Percentiles rank a stretch among this genome's conserved stretches.
phyloP scores from a whole-genome alignment of 1,284 basidiomycete species.

The Sporisorium scitamineum region DNA sequence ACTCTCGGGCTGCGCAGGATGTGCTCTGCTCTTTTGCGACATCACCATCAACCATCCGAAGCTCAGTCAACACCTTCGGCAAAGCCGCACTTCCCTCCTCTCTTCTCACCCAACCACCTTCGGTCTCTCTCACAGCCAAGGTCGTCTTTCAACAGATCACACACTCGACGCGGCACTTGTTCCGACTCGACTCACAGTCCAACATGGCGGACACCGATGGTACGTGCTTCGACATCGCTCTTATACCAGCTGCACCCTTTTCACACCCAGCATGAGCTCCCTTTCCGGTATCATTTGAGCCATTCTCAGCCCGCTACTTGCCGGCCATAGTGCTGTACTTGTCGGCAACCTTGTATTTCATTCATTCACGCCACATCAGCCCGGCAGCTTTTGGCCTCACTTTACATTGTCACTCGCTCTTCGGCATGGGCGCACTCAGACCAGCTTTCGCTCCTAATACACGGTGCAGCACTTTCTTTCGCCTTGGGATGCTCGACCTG shows the following conservation, averaged over 20 bases:
- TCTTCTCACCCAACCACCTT: neutral
- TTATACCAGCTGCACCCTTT: slow-evolving; percentile 6
- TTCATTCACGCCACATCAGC: neutral
- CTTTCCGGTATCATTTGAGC: slow-evolving; percentile 1
- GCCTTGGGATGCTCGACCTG: neutral
- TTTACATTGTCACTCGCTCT: neutral
- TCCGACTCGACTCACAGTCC: slow-evolving; percentile 17
- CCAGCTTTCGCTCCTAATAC: neutral
- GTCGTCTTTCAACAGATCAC: slow-evolving; percentile 4
- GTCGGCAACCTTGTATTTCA: neutral
- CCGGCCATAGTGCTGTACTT: neutral
- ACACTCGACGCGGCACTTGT: slow-evolving; percentile 9
- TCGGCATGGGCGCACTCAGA: neutral
- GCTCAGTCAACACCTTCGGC: neutral
- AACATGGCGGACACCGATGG: slow-evolving; percentile 63
- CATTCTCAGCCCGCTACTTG: neutral
- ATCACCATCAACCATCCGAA: slow-evolving; percentile 4
- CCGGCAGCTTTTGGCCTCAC: neutral
- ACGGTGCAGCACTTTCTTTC: neutral
- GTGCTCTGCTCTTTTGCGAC: neutral
- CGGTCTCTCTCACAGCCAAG: neutral
- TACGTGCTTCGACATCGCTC: slow-evolving; percentile 51
- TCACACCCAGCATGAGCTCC: slow-evolving; percentile 11
- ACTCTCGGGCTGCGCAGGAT: neutral
- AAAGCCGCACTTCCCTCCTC: neutral